phyloP scores from a whole-genome alignment of 495 filamentous ascomycete species.

The Podospora appendiculata region DNA sequence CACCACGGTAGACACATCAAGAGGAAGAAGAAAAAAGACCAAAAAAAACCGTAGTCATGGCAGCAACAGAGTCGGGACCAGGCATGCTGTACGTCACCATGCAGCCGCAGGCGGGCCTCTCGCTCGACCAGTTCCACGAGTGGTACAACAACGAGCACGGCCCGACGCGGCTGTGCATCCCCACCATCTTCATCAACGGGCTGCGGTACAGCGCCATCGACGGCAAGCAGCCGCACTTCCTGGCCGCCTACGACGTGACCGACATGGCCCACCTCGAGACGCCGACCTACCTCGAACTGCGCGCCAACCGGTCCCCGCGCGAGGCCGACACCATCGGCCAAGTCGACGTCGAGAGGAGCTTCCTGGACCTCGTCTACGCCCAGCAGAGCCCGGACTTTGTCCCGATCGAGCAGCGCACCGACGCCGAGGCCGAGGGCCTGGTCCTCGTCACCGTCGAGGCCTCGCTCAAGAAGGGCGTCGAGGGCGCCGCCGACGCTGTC shows the following conservation, averaged over 20 bases:
- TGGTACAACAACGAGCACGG: conserved; percentile 92
- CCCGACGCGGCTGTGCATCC: conserved; percentile 63
- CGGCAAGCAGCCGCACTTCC: conserved; percentile 53
- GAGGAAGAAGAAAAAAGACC: too few relatives aligned
- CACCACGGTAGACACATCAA: too few relatives aligned
- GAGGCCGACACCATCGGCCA: conserved; percentile 70
- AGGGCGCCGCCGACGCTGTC: conserved; percentile 46
- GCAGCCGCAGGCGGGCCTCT: conserved; percentile 57
- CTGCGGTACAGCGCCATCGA: conserved; percentile 69
- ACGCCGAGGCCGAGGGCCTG: conserved; percentile 51
- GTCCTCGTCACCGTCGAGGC: conserved; percentile 56
- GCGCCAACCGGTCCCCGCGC: conserved; percentile 60
- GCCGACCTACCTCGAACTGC: conserved; percentile 58
- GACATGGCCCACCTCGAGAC: conserved; percentile 61
- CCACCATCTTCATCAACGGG: conserved; percentile 62
- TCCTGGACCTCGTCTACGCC: conserved; percentile 56
- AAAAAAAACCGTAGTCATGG: too few relatives aligned
- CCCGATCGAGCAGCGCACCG: conserved; percentile 50
- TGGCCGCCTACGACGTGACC: conserved; percentile 74
- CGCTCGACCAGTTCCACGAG: conserved; percentile 69
- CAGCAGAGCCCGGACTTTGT: conserved; percentile 46
- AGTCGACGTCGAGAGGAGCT: conserved; percentile 60
- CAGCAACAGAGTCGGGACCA: neutral
- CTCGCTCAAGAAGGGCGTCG: conserved; percentile 42
- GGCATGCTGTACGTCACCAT: conserved; percentile 75